Evolutionary conservation across 305 asterid genomes (phyloP), one percentile per base, ranked within the genome.

Genomic region (Euphrasia arctica): DNA sequence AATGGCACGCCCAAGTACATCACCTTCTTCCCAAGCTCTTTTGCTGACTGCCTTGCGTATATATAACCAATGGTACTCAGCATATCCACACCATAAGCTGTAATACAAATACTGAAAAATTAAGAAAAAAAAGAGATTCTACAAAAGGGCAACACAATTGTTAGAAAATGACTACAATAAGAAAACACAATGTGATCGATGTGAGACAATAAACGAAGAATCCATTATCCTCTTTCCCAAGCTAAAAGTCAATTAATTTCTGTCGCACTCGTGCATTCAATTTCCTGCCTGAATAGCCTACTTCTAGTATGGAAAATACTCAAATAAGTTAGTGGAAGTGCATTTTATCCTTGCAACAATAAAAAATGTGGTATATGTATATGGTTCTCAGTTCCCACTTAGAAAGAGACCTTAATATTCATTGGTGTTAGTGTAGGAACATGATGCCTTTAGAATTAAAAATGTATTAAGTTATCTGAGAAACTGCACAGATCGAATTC

Each of bases 21-120:
- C 64, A 89, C 99, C 85, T 93, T 93, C 88, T 93, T 93, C 52
- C 99, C 99, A 64, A 93, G 95, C 77, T 93, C 97, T 83, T 93
- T 93, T 27, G 99, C 96, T 42, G 96, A 78, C 85, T 88, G 97
- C 82, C 99, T 86, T 60, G 82, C 78, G 80, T 90, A 90, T 79
- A 90, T 93, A 75, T 93, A 93, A 62, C 97, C 99, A 72, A 93
- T 93, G 51, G 96, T 93, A 74, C 80, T 88, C 81, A 93, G 82
- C 99, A 93, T 93, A 72, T 90, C 99, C 75, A 85, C 95, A 31
- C 99, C 97, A 70, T 90, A 93, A 68, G 99, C 99, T 93, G 97
- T 54, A 58, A 73, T 65, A 72, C 58, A 77, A 62, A 62, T 39
- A 77, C 52, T 55, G 47, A 10, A 39, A 68, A 62, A 75, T 48